phyloP scores from a whole-genome alignment of 2,329 filamentous ascomycete species.

The Colletotrichum camelliae region DNA sequence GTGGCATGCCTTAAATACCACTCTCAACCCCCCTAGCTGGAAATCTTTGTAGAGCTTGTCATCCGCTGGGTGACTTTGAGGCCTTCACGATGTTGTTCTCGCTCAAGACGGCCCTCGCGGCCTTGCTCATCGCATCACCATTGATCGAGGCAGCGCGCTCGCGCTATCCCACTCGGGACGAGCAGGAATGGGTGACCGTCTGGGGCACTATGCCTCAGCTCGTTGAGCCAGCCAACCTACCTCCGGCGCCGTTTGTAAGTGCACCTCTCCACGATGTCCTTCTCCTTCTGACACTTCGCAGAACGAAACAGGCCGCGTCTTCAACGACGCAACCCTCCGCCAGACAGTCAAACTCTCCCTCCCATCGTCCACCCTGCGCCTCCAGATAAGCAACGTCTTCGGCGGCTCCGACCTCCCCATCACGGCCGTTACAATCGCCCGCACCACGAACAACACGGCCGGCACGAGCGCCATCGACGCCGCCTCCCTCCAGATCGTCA shows the following conservation, averaged over 20 bases:
- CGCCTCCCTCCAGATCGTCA: slow-evolving; percentile 52
- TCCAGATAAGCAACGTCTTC: slow-evolving; percentile 68
- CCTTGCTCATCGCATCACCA: slow-evolving; percentile 5
- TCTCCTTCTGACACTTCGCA: slow-evolving; percentile 29
- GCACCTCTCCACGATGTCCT: not conserved
- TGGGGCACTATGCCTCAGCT: slow-evolving; percentile 70
- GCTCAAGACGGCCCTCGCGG: slow-evolving; percentile 18
- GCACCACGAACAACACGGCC: slow-evolving; percentile 55
- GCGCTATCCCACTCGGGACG: slow-evolving; percentile 11
- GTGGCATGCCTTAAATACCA: not conserved
- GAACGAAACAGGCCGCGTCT: slow-evolving; percentile 58
- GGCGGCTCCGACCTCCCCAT: slow-evolving; percentile 62
- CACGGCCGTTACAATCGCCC: slow-evolving; percentile 59
- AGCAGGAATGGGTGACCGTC: slow-evolving; percentile 62
- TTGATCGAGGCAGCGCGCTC: not conserved
- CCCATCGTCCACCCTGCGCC: slow-evolving; percentile 56
- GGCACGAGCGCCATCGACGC: slow-evolving; percentile 54
- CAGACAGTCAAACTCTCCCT: slow-evolving; percentile 65
- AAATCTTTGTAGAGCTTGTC: not conserved
- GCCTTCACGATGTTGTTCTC: not conserved
- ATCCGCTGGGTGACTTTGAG: not conserved
- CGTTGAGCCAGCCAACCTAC: slow-evolving; percentile 64
- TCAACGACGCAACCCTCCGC: slow-evolving; percentile 64
- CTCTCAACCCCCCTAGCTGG: not conserved
- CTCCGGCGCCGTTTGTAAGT: slow-evolving; percentile 59